These are phyloP conservation scores for Ophiostoma fasciatum DNA, from an alignment of 2,329 filamentous ascomycete genomes.

Conservation along the genomic window DNA sequence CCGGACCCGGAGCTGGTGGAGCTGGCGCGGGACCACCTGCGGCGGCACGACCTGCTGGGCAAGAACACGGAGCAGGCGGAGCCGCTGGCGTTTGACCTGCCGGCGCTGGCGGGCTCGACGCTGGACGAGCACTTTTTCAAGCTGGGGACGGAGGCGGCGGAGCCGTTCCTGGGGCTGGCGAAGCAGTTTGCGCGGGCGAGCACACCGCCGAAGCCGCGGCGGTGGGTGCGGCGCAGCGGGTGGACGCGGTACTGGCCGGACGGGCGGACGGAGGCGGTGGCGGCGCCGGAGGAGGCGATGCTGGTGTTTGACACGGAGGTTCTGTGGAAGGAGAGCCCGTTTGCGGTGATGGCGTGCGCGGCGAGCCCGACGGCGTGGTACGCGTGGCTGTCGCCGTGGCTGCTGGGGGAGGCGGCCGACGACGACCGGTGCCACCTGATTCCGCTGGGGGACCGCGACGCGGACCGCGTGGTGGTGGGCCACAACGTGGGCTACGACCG, in stretches of 20 bases:
- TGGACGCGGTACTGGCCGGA: constrained; percentile 88
- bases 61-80: constrained; percentile 68
- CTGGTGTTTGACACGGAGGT: constrained; percentile 94
- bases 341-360: constrained; percentile 93
- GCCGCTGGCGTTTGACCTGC: constrained; percentile 78
- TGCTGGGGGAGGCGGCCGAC: constrained; percentile 65
- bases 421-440: constrained; percentile 58
- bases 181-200: constrained; percentile 55
- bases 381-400: constrained; percentile 91
- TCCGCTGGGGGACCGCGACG: constrained; percentile 63
- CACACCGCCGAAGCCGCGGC: constrained; percentile 43
- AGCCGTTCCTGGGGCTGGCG: constrained; percentile 65
- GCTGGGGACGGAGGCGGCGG: constrained; percentile 71
- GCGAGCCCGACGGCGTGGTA: constrained; percentile 88
- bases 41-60: constrained; percentile 71
- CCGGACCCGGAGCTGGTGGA: constrained; percentile 60
- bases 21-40: constrained; percentile 68
- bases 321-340: constrained; percentile 85
- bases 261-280: constrained; percentile 54
- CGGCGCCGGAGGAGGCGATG: constrained; percentile 64
- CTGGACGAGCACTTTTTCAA: constrained; percentile 91
- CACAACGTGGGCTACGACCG: constrained; percentile 96
- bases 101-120: constrained; percentile 59
- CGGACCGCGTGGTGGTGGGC: constrained; percentile 68
- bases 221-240: constrained; percentile 68